Evolutionary conservation across 495 filamentous ascomycete species (phyloP), one percentile per base, ranked within the genome.

Genomic region (Neohortaea acidophila): DNA sequence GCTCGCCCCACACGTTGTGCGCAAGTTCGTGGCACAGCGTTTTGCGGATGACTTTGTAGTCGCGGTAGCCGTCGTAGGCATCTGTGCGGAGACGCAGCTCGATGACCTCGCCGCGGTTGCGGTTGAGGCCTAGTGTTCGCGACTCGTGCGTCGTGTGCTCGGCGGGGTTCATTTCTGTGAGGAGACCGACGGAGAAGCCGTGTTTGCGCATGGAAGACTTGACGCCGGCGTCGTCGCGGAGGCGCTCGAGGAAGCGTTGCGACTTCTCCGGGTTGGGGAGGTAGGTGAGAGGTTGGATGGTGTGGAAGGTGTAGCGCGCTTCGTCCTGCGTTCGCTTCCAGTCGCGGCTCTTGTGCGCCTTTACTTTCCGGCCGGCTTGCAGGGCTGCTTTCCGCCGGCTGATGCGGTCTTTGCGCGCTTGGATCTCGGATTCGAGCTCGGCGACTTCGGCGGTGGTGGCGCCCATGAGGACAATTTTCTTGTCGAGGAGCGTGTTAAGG

Each of bases 21-120:
- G 87, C 77, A 28, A 97, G 64, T 67, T 97, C 89, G 55, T 97
- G 89, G 52, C 86, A 94, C 21, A 96, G 65, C 49, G 89, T 94
- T 49, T 81, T 83, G 29, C 89, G 67, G 21, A 97, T 91, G 0
- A 74, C 81, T 43, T 78, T 73, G 52, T 96, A 97, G 53, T 94
- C 81, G 13, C 89, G 59, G 48, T 87, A 97, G 4, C 89, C 89
- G 57, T 93, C 87, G 56, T 86, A 86, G 11, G 81, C 84, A 59
- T 97, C 89, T 4, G 89, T 94, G 11, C 89, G 68, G 25, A 97
- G 58, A 0, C 89, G 64, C 34, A 97, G 60, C 70, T 94, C 89
- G 41, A 97, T 94, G 0, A 85, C 79, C 61, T 93, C 77, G 38
- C 89, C 89, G 6, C 65, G 60, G 53, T 94, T 94, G 10, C 84